phyloP scores from a whole-genome alignment of 2,329 filamentous ascomycete genomes.

The Claviceps fusiformis region DNA sequence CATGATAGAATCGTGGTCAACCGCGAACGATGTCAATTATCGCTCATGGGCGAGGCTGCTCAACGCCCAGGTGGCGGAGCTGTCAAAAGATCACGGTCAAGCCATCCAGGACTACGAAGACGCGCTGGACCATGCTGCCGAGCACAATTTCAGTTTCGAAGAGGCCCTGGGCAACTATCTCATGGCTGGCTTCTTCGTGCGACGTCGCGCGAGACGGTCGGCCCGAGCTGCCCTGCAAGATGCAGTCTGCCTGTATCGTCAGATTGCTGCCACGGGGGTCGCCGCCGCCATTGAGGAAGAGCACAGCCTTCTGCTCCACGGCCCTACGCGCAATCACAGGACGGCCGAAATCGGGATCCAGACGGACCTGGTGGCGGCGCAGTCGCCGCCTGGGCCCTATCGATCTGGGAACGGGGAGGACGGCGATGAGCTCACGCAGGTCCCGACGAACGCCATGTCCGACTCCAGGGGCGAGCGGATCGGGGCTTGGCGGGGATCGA shows the following conservation, averaged over 20 bases:
- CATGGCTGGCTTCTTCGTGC: conserved; percentile 57
- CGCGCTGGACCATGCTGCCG: conserved; percentile 56
- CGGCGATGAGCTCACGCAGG: conserved; percentile 26
- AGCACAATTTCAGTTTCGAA: conserved; percentile 54
- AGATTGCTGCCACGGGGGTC: conserved; percentile 56
- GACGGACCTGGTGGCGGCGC: conserved; percentile 53
- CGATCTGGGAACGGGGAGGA: conserved; percentile 32
- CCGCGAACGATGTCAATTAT: conserved; percentile 58
- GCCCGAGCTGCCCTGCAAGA: conserved; percentile 58
- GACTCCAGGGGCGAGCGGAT: conserved; percentile 45
- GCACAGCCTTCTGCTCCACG: conserved; percentile 53
- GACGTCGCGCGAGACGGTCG: conserved; percentile 50
- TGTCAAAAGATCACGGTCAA: conserved; percentile 39
- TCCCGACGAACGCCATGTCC: conserved; percentile 29
- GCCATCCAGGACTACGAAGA: conserved; percentile 55
- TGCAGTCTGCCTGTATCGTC: conserved; percentile 52
- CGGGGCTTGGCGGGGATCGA: conserved; percentile 49
- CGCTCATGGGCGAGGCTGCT: conserved; percentile 54
- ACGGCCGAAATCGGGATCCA: conserved; percentile 53
- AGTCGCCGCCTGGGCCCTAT: conserved; percentile 37
- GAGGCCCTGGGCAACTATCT: conserved; percentile 62
- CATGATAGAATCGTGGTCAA: conserved; percentile 50
- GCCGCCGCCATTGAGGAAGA: conserved; percentile 54
- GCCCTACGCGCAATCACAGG: conserved; percentile 42
- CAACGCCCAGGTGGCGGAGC: conserved; percentile 54